These are phyloP conservation scores for Phlegmacium glaucopus DNA, from an alignment of 768 basidiomycete genomes.

Conservation along the genomic window DNA sequence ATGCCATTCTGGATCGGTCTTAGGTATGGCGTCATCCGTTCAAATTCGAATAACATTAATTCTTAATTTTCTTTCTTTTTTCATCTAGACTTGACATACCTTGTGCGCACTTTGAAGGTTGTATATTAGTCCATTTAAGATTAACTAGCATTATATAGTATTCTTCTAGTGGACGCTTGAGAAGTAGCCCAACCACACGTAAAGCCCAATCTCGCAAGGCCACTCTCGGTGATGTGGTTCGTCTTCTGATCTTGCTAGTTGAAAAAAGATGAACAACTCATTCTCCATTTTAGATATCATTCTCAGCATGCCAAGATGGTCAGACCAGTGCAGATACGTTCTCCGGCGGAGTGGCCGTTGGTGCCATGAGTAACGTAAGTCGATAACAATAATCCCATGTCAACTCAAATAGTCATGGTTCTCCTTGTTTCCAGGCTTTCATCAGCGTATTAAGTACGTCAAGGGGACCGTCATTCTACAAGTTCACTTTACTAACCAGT, in stretches of 20 bases:
- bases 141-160: slow-evolving; percentile 37
- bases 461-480: neutral
- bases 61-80: slow-evolving; percentile 2
- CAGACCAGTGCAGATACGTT: slow-evolving; percentile 75
- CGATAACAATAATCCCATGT: neutral
- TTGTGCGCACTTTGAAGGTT: slow-evolving; percentile 28
- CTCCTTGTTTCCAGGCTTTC: slow-evolving; percentile 49
- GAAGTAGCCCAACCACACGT: slow-evolving; percentile 37
- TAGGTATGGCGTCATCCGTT: slow-evolving; percentile 34
- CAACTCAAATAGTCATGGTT: neutral
- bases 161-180: slow-evolving; percentile 53
- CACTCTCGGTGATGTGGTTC: slow-evolving; percentile 68
- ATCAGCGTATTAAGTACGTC: slow-evolving; percentile 45
- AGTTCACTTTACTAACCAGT: neutral
- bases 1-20: slow-evolving; percentile 53
- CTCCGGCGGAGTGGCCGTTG: slow-evolving; percentile 59
- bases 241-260: slow-evolving; percentile 11
- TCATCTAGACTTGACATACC: slow-evolving; percentile 42
- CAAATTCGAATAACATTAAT: no score
- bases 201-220: slow-evolving; percentile 38
- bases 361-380: slow-evolving; percentile 78
- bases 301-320: slow-evolving; percentile 67
- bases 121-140: neutral
- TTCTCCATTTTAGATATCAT: slow-evolving; percentile 50
- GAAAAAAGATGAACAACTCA: neutral